A percentile compares a stretch with the other conserved stretches of the same genome.
phyloP scores from a whole-genome alignment of 1,284 basidiomycete genomes.

The Polyporus tsugae region DNA sequence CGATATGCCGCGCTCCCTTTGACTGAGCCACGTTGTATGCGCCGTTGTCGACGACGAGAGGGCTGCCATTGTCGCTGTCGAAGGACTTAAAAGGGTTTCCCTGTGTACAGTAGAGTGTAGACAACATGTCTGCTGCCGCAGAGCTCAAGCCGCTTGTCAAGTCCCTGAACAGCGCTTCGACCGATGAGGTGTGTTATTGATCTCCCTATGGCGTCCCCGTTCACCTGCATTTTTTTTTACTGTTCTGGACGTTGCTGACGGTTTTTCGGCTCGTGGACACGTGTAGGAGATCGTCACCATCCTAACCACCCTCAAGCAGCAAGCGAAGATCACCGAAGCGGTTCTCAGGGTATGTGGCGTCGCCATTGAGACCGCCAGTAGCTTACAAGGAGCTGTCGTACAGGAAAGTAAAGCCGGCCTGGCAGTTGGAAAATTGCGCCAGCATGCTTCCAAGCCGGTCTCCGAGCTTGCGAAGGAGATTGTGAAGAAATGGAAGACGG shows the following conservation, averaged over 20 bases:
- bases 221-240: constrained; percentile 43
- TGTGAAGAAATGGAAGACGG: constrained; percentile 91
- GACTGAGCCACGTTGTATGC: constrained; percentile 25
- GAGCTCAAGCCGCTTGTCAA: constrained; percentile 85
- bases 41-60: constrained; percentile 22
- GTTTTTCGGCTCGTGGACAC: constrained; percentile 7
- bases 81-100: constrained; percentile 7
- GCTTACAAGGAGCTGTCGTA: constrained; percentile 7
- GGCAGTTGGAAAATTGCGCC: constrained; percentile 91
- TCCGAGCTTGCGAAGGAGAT: constrained; percentile 91
- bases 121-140: constrained; percentile 45
- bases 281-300: constrained; percentile 77
- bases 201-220: constrained; percentile 50
- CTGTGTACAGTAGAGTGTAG: constrained; percentile 18
- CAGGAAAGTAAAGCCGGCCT: constrained; percentile 93
- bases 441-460: constrained; percentile 76
- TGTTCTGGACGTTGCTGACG: constrained; percentile 39
- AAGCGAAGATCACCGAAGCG: constrained; percentile 86
- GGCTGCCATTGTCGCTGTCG: constrained; percentile 11
- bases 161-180: constrained; percentile 71
- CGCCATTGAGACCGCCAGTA: neutral
- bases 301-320: constrained; percentile 78
- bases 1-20: constrained; percentile 9
- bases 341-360: constrained; percentile 74
- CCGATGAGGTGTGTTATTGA: constrained; percentile 62